Evolutionary conservation across 2,329 filamentous ascomycete genomes (phyloP).

Genomic region (Lachnellula hyalina): DNA sequence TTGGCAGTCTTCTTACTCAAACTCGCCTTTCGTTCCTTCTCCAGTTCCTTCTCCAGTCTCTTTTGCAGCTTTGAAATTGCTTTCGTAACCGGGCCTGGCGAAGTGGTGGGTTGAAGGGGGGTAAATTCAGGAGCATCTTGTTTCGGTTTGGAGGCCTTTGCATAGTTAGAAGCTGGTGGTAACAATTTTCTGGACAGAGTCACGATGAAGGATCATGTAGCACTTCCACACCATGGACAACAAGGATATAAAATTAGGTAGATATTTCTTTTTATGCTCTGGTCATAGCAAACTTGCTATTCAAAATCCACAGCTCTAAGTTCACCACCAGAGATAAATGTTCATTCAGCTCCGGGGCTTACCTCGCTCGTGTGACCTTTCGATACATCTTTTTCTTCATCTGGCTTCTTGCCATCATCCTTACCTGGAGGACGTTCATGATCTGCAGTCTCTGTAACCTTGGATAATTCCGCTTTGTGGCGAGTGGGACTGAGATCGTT

Average conservation of each 20-base stretch:
- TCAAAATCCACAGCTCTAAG: neutral
- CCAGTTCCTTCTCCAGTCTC: conserved; percentile 17
- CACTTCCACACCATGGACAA: conserved; percentile 5
- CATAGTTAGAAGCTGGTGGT: conserved; percentile 5
- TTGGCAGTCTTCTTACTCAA: conserved; percentile 21
- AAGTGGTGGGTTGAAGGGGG: conserved; percentile 19
- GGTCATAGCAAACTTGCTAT: conserved; percentile 15
- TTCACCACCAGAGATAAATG: neutral
- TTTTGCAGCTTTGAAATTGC: conserved; percentile 19
- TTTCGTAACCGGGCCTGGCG: conserved; percentile 8
- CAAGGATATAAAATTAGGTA: neutral
- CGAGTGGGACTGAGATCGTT: conserved; percentile 25
- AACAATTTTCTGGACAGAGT: neutral
- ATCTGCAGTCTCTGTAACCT: conserved; percentile 12
- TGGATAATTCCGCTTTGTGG: conserved; percentile 16
- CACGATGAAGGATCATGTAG: neutral
- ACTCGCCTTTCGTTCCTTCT: conserved; percentile 20
- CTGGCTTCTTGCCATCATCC: conserved; percentile 4
- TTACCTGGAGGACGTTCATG: conserved; percentile 6
- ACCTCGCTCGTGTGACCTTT: conserved; percentile 24
- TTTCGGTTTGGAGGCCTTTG: conserved; percentile 31
- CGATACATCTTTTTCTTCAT: conserved; percentile 6
- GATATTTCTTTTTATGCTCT: neutral
- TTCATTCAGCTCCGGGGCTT: conserved; percentile 17
- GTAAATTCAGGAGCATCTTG: conserved; percentile 38